Conservation (phyloP, 2,329 filamentous ascomycete genomes). For the Trichoderma lentiforme region DNA sequence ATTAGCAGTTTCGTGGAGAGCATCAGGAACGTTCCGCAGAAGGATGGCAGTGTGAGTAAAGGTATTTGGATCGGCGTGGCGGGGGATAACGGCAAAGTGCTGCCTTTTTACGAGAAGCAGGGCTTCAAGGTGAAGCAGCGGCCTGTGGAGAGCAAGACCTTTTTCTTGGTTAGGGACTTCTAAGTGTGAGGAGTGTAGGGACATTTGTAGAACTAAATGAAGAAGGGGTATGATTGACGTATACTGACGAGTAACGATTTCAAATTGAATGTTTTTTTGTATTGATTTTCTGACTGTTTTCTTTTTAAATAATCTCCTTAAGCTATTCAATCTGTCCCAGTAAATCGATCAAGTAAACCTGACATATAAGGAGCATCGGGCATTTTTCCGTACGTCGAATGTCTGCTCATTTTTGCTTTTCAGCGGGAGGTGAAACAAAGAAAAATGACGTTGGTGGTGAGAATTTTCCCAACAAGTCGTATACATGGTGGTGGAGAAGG, state of each 20-base stretch:
- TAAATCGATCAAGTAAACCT: background rate
- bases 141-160: slow-evolving; percentile 34
- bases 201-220: background rate
- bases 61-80: slow-evolving; percentile 45
- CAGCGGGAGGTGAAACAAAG: background rate
- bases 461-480: background rate
- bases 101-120: slow-evolving; percentile 46
- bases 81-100: slow-evolving; percentile 46
- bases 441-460: background rate
- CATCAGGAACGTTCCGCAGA: slow-evolving; percentile 27
- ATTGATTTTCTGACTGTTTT: background rate
- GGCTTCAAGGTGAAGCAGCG: slow-evolving; percentile 42
- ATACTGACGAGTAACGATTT: background rate
- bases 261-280: background rate
- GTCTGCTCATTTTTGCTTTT: background rate
- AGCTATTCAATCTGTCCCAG: background rate
- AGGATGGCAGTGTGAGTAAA: slow-evolving; percentile 19
- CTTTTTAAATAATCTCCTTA: background rate
- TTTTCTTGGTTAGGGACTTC: slow-evolving; percentile 42
- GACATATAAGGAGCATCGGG: background rate
- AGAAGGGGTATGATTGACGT: too few species aligned
- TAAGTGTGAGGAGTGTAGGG: too few species aligned
- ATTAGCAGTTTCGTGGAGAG: slow-evolving; percentile 41
- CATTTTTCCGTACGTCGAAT: background rate
- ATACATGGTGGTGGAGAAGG: background rate